Evolutionary conservation across 192 early-diverging fungal species (phyloP), one percentile per base, ranked within the genome.

Genomic region (Coemansia sp.): DNA sequence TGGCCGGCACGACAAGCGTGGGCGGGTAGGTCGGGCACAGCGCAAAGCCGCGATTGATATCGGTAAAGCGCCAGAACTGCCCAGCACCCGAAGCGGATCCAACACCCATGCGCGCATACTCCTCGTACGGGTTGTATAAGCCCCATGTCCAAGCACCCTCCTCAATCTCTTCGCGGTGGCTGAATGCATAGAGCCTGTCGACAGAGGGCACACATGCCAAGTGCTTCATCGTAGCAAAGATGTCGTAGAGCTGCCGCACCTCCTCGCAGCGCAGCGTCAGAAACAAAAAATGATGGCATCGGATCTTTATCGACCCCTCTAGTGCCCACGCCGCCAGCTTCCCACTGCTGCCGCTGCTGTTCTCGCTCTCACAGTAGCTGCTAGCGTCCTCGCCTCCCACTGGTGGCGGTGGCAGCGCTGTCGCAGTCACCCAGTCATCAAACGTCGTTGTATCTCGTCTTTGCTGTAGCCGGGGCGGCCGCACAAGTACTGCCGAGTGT

Each of bases 11-110:
- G 0, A 87, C 92, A 53, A 99, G 72, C 7, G 87, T 65, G 0
- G 85, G 68, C 27, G 97, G 96, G 75, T 99, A 99, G 15, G 97
- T 97, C 2, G 91, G 84, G 47, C 91, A 96, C 70, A 97, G 89
- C 89, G 94, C 75, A 57, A 94, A 98, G 27, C 88, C 86, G 53
- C 85, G 64, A 83, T 99, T 98, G 34, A 91, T 66, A 18, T 77
- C 77, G 0, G 89, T 92, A 33, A 96, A 76, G 20, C 97, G 86
- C 97, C 97, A 99, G 9, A 64, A 82, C 76, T 43, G 84, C 85
- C 65, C 78, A 74, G 18, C 76, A 71, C 49, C 66, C 20, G 50
- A 53, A 3, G 55, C 46, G 3, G 57, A 60, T 3, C 87, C 89
- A 5, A 98, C 90, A 16, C 95, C 96, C 90, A 95, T 91, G 16